phyloP scores from a whole-genome alignment of 768 basidiomycete genomes.

The Tylopilus subfusipes region DNA sequence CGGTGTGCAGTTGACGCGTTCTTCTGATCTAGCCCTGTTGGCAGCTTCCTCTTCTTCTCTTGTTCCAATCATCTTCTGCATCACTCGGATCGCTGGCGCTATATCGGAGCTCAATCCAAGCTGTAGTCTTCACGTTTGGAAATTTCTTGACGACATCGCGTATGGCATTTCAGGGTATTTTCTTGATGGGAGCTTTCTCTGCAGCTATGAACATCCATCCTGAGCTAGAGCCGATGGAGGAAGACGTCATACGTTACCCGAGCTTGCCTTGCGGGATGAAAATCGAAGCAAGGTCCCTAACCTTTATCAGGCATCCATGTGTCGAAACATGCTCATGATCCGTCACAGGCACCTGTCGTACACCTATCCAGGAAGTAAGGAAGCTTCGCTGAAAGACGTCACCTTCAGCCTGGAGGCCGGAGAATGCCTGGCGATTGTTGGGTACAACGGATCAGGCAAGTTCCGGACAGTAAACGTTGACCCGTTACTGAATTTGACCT shows the following conservation, averaged over 20 bases:
- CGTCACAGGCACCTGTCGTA: constrained; percentile 57
- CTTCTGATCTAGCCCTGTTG: constrained; percentile 13
- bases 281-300: constrained; percentile 62
- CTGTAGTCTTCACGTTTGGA: constrained; percentile 62
- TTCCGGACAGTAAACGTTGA: constrained; percentile 14
- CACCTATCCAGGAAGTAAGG: constrained; percentile 72
- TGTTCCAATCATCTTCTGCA: constrained; percentile 67
- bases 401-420: constrained; percentile 70
- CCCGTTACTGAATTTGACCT: constrained; percentile 8
- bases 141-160: constrained; percentile 59
- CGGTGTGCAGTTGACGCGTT: neutral
- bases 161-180: constrained; percentile 82
- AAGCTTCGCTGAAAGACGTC: constrained; percentile 66
- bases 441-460: constrained; percentile 78
- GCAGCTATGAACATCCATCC: constrained; percentile 72
- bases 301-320: constrained; percentile 10
- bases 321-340: constrained; percentile 8
- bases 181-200: constrained; percentile 83
- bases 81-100: constrained; percentile 79
- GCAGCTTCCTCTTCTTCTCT: constrained; percentile 72
- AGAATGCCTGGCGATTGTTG: constrained; percentile 82
- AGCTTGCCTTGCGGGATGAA: constrained; percentile 55
- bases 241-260: constrained; percentile 48
- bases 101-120: constrained; percentile 75
- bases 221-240: constrained; percentile 57